These are phyloP conservation scores for Cryptococcus wingfieldii DNA, from an alignment of 1,284 basidiomycete species.

Conservation along the genomic window DNA sequence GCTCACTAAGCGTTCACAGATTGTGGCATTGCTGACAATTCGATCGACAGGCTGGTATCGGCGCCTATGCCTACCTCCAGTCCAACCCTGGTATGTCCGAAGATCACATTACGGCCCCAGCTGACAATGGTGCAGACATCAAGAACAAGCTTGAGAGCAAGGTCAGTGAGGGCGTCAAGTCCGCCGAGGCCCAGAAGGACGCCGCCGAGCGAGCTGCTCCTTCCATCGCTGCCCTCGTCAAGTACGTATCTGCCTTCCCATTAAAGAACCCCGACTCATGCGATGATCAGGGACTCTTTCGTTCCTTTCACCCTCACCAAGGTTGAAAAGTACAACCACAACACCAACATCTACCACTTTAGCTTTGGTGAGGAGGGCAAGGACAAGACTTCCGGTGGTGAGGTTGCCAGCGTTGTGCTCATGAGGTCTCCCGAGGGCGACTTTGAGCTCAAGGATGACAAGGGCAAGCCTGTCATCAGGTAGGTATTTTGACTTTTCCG, in stretches of 20 bases:
- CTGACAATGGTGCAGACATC: slow-evolving; percentile 10
- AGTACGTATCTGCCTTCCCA: slow-evolving; percentile 21
- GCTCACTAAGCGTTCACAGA: slow-evolving; percentile 1
- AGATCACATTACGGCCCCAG: too few species aligned
- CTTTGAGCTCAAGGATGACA: slow-evolving; percentile 57
- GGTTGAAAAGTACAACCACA: slow-evolving; percentile 87
- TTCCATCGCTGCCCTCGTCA: slow-evolving; percentile 28
- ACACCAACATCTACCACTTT: slow-evolving; percentile 79
- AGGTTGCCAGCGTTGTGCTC: slow-evolving; percentile 57
- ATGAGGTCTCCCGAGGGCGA: slow-evolving; percentile 52
- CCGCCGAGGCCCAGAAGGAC: slow-evolving; percentile 23
- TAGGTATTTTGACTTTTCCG: slow-evolving; percentile 33
- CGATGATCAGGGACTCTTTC: slow-evolving; percentile 39
- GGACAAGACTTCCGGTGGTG: slow-evolving; percentile 59
- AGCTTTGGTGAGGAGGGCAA: slow-evolving; percentile 69
- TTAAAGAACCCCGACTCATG: background rate
- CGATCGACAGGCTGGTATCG: slow-evolving; percentile 31
- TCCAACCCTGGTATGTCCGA: slow-evolving; percentile 16
- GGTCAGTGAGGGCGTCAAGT: slow-evolving; percentile 5
- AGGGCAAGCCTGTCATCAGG: slow-evolving; percentile 84
- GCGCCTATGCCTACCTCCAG: slow-evolving; percentile 39
- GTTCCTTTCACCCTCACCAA: slow-evolving; percentile 67
- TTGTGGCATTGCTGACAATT: background rate
- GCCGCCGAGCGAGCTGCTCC: slow-evolving; percentile 22
- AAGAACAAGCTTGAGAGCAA: slow-evolving; percentile 21